Evolutionary conservation across 208 protist genomes (phyloP), one percentile per base, ranked within the genome.

Genomic region (Leishmania martiniquensis): DNA sequence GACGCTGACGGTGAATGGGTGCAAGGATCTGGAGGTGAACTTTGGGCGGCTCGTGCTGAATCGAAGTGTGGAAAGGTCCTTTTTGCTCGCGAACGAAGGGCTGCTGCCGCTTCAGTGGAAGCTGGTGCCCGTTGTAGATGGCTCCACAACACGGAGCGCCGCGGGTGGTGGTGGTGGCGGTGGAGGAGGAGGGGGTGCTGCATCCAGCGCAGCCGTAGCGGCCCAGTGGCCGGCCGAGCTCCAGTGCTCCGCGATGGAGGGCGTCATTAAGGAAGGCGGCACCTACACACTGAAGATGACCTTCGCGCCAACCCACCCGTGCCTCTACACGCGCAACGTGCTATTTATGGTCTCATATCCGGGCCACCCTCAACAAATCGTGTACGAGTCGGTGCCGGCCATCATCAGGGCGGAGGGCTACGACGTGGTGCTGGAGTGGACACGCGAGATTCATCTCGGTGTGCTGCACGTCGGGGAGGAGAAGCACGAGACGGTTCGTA

Each of bases 381-480:
- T 89, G 22, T 95, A 90, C 82, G 94, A 98, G 76, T 84, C 85
- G 2, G 73, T 97, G 44, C 88, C 90, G 17, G 67, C 98, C 49
- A 80, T 72, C 2, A 45, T 99, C 17, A 92, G 94, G 75, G 98
- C 96, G 54, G 97, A 99, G 78, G 93, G 93, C 15, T 97, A 98
- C 81, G 93, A 98, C 80, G 91, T 98, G 0, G 90, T 98, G 59
- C 76, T 99, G 12, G 95, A 97, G 78, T 98, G 96, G 88, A 96
- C 96, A 37, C 77, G 89, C 10, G 90, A 95, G 70, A 80, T 99
- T 57, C 91, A 98, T 81, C 98, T 98, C 62, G 95, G 95, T 42
- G 77, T 95, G 25, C 90, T 97, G 84, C 90, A 96, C 75, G 95
- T 98, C 3, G 94, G 95, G 15, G 96, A 99, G 49, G 90, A 87